Base-by-base conservation (phyloP, 1,139 yeast species). In the Geotrichum candidum region DNA sequence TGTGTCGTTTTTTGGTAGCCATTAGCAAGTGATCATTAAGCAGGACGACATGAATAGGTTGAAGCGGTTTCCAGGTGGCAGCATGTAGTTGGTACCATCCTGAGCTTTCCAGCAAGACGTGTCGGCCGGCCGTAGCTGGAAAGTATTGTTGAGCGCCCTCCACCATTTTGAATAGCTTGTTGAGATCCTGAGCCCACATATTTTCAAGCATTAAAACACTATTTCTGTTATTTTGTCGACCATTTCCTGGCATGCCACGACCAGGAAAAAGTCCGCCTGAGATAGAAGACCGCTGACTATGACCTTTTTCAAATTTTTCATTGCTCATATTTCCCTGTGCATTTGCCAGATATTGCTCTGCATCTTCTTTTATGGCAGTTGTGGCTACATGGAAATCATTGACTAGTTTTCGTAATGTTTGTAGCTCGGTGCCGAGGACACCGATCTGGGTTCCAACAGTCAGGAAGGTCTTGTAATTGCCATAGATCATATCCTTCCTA, bases 31-130 rank as follows among this genome's bases (percentile, higher is more conserved):
- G 80, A 73, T 92, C 98, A 71, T 88, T 91, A 65, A 92, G 78
- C 11, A 92, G 75, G 68, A 88, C 88, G 57, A 92, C 75, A 70
- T 88, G 96, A 1, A 87, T 86, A 1, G 91, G 86, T 68, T 88
- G 86, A 54, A 87, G 79, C 1, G 91, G 86, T 71, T 90, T 88
- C 85, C 92, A 86, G 23, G 96, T 91, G 0, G 96, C 94, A 1
- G 88, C 84, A 70, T 91, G 91, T 63, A 92, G 78, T 73, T 92
- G 97, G 65, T 82, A 84, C 97, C 97, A 92, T 59, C 94, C 82
- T 1, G 88, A 87, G 73, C 91, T 86, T 69, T 90, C 95, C 10
- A 86, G 83, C 35, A 90, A 77, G 1, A 92, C 84, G 72, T 91
- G 97, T 60, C 97, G 81, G 1, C 95, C 96, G 0, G 95, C 90